Evolutionary conservation across 441 rosid species (phyloP).

Genomic region (Lepidium campestre): DNA sequence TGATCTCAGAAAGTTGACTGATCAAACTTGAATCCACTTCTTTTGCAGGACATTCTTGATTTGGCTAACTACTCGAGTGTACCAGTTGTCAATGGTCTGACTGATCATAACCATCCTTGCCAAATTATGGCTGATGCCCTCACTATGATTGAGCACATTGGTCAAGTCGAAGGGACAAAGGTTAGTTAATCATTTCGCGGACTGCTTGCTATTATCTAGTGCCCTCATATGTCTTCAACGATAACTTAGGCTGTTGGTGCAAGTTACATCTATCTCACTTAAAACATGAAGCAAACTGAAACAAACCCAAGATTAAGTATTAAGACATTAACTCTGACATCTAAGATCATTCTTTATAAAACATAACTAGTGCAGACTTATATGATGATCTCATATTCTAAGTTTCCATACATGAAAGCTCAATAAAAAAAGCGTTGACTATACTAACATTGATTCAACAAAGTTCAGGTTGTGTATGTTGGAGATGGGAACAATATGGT

Average conservation of each 20-base stretch:
- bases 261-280: neutral
- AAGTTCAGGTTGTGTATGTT: conserved; percentile 81
- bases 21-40: neutral
- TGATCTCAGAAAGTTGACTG: neutral
- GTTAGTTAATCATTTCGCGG: conserved; percentile 29
- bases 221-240: neutral
- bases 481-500: conserved; percentile 98
- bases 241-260: neutral
- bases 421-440: neutral
- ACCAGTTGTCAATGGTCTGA: conserved; percentile 86
- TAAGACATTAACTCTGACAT: neutral
- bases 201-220: neutral
- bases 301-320: neutral
- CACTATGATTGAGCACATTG: conserved; percentile 85
- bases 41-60: conserved; percentile 80
- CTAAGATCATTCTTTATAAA: neutral
- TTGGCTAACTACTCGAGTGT: conserved; percentile 79
- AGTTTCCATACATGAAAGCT: neutral
- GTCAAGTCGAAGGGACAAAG: conserved; percentile 87
- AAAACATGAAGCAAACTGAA: neutral
- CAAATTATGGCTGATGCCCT: conserved; percentile 99
- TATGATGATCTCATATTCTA: neutral
- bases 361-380: neutral
- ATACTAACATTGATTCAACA: neutral
- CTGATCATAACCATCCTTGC: conserved; percentile 95